Evolutionary conservation across 2,329 filamentous ascomycete genomes (phyloP).

Genomic region (Pseudocercospora pini-densiflorae): DNA sequence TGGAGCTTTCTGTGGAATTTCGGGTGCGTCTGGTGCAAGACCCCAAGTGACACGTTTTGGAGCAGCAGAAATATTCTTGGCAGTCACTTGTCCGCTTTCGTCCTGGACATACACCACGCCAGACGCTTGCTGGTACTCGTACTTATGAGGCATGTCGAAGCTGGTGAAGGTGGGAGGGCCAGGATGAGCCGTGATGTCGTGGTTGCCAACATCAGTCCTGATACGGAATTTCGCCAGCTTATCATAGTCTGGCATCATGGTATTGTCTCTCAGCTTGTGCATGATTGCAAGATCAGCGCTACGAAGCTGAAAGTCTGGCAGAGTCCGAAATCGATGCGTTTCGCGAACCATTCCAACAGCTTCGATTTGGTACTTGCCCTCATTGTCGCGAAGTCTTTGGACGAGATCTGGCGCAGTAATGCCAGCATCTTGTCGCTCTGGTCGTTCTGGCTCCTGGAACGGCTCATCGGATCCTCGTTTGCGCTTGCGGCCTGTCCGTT

Average conservation of each 20-base stretch:
- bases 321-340: conserved; percentile 83
- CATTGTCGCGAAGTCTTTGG: conserved; percentile 37
- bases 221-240: conserved; percentile 70
- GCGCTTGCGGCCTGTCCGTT: conserved; percentile 81
- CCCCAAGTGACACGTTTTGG: conserved; percentile 38
- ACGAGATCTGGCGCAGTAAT: conserved; percentile 37
- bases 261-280: conserved; percentile 69
- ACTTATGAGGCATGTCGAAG: conserved; percentile 48
- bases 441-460: conserved; percentile 25
- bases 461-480: conserved; percentile 76
- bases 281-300: conserved; percentile 61
- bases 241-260: conserved; percentile 69
- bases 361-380: conserved; percentile 34
- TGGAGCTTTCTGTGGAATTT: conserved; percentile 65
- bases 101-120: conserved; percentile 68
- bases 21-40: conserved; percentile 64
- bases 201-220: conserved; percentile 66
- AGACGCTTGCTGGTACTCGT: conserved; percentile 84
- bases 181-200: conserved; percentile 63
- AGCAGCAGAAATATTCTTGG: conserved; percentile 52
- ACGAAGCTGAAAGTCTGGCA: conserved; percentile 77
- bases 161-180: conserved; percentile 37
- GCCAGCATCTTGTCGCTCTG: conserved; percentile 18
- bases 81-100: conserved; percentile 60
- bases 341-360: conserved; percentile 66